Conservation (phyloP, 2,329 filamentous ascomycete genomes). For the Orbilia ellipsospora region DNA sequence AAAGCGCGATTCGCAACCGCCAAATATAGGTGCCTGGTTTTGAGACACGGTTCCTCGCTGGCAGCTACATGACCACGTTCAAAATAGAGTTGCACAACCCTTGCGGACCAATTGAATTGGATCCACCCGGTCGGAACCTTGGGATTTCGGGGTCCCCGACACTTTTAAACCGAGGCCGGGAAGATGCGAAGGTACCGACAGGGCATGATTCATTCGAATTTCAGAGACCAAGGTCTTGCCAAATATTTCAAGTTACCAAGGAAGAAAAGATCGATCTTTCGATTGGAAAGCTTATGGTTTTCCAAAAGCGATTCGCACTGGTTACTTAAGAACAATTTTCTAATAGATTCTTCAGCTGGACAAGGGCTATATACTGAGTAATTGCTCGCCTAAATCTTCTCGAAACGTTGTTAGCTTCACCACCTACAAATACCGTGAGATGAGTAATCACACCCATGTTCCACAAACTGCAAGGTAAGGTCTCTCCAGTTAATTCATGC, state of each 20-base stretch:
- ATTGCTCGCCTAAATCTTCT: conserved; percentile 43
- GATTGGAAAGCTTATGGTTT: too few relatives aligned
- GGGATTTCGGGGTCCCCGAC: conserved; percentile 27
- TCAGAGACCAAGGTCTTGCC: background rate
- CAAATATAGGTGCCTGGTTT: conserved; percentile 22
- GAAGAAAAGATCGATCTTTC: too few relatives aligned
- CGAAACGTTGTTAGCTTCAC: conserved; percentile 7
- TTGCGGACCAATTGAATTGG: conserved; percentile 32
- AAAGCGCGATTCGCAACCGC: conserved; percentile 18
- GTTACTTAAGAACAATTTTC: background rate
- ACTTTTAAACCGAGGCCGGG: conserved; percentile 6
- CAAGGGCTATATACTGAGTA: conserved; percentile 20
- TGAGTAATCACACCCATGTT: conserved; percentile 49
- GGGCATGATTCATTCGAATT: conserved; percentile 5
- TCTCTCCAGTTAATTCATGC: conserved; percentile 9
- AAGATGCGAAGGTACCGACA: background rate
- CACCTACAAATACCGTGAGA: conserved; percentile 3
- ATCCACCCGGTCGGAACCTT: conserved; percentile 48
- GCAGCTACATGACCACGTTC: conserved; percentile 9
- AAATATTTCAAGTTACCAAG: background rate
- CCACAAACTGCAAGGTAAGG: conserved; percentile 5
- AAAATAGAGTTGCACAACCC: conserved; percentile 53
- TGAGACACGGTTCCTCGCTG: conserved; percentile 16
- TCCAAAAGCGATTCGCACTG: too few relatives aligned
- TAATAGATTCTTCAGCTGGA: conserved; percentile 30